Conservation (phyloP, 352 stramenopile species). For the Pilasporangium apinafurcum region DNA sequence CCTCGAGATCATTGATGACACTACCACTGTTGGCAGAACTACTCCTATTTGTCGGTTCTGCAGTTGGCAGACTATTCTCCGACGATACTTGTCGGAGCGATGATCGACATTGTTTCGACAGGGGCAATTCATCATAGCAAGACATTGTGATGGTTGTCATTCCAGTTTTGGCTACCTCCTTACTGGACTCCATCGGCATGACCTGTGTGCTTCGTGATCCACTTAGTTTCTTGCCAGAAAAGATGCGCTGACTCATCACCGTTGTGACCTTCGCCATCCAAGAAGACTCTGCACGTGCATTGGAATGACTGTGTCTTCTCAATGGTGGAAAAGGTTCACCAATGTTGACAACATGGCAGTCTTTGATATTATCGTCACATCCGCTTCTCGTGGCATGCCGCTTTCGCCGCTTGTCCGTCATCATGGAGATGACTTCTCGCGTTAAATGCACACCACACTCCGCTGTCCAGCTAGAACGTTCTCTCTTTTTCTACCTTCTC, state of each 20-base stretch:
- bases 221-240: slow-evolving; percentile 41
- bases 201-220: slow-evolving; percentile 54
- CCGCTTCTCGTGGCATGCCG: slow-evolving; percentile 18
- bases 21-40: too few species aligned
- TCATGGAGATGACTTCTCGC: slow-evolving; percentile 12
- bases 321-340: background rate
- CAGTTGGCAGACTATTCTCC: slow-evolving; percentile 10
- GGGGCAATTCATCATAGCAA: too few species aligned
- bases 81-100: slow-evolving; percentile 19
- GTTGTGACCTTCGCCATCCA: slow-evolving; percentile 62
- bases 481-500: too few species aligned
- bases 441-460: background rate
- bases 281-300: slow-evolving; percentile 32
- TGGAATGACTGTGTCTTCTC: slow-evolving; percentile 17
- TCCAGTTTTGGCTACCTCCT: background rate
- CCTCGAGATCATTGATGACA: background rate
- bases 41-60: too few species aligned
- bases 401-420: slow-evolving; percentile 34
- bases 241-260: slow-evolving; percentile 59
- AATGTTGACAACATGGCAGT: slow-evolving; percentile 33
- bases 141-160: background rate
- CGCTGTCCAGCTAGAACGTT: too few species aligned
- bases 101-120: background rate
- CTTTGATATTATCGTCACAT: slow-evolving; percentile 14
- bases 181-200: slow-evolving; percentile 24